phyloP scores from a whole-genome alignment of 116 monocot species.

The Iris pallida region DNA sequence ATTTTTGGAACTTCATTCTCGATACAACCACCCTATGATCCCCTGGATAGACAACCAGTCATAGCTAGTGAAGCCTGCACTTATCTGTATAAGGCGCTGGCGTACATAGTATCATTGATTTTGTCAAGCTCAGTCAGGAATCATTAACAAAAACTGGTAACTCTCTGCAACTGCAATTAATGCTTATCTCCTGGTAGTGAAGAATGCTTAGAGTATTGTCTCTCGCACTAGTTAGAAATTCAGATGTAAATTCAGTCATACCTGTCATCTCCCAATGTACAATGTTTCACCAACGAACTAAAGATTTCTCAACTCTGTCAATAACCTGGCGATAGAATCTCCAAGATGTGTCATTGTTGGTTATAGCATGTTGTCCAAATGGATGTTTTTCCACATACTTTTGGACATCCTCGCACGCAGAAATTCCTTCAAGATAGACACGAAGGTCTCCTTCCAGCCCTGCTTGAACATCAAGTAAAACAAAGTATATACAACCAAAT shows the following conservation, averaged over 20 bases:
- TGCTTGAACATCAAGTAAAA: slow-evolving; percentile 16
- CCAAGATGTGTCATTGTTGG: slow-evolving; percentile 47
- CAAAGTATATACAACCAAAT: neutral
- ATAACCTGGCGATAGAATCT: slow-evolving; percentile 53
- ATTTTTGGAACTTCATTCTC: no score
- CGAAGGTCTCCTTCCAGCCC: slow-evolving; percentile 76
- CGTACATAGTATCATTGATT: no score
- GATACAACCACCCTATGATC: no score
- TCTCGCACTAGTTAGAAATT: no score
- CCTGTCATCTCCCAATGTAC: neutral
- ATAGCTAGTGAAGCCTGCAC: no score
- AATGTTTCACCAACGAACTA: neutral
- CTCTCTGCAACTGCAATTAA: no score
- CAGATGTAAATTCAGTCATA: neutral
- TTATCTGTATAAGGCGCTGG: no score
- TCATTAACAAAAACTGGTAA: no score
- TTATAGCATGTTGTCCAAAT: slow-evolving; percentile 72
- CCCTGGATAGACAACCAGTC: no score
- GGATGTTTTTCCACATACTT: slow-evolving; percentile 50
- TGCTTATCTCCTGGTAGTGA: no score
- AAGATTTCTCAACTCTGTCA: slow-evolving; percentile 16
- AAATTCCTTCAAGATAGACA: slow-evolving; percentile 63
- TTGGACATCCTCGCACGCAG: slow-evolving; percentile 58
- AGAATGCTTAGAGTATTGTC: no score
- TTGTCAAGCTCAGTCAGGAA: no score